These are phyloP conservation scores for Tuber calosporum DNA, from an alignment of 495 filamentous ascomycete species.

Conservation along the genomic window DNA sequence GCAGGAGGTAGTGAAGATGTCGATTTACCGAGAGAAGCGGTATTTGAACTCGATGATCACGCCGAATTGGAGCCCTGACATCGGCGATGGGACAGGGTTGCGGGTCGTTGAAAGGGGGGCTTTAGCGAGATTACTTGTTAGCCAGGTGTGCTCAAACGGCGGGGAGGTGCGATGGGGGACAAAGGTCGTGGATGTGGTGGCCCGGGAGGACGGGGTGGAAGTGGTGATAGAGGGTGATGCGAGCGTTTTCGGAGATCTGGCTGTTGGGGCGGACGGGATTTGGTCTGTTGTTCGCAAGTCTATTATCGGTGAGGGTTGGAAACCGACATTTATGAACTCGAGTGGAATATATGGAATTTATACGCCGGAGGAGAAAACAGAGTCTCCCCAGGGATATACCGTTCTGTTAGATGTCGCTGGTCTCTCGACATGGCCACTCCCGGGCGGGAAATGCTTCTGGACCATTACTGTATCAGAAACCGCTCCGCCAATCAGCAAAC, in stretches of 20 bases:
- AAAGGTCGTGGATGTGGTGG: conserved; percentile 10
- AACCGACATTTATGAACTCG: conserved; percentile 24
- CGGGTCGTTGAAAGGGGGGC: conserved; percentile 19
- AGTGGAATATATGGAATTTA: conserved; percentile 32
- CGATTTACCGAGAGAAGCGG: conserved; percentile 18
- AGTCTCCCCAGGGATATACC: conserved; percentile 19
- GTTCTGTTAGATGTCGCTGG: conserved; percentile 31
- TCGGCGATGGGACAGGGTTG: conserved; percentile 6
- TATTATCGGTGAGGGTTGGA: conserved; percentile 44
- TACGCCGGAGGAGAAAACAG: conserved; percentile 9
- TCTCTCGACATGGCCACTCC: conserved; percentile 35
- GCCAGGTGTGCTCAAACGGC: conserved; percentile 14
- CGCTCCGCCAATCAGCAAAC: conserved; percentile 7
- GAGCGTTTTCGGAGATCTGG: conserved; percentile 48
- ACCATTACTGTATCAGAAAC: conserved; percentile 18
- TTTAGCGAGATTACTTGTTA: conserved; percentile 15
- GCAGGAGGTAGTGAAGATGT: conserved; percentile 3
- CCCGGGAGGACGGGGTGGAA: conserved; percentile 17
- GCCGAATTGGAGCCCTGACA: conserved; percentile 18
- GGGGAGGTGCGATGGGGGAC: conserved; percentile 12
- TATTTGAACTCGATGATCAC: conserved; percentile 14
- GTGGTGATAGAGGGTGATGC: conserved; percentile 43
- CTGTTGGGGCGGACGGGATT: conserved; percentile 58
- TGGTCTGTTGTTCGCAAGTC: conserved; percentile 48
- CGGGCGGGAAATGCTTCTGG: conserved; percentile 33